Base-by-base conservation (phyloP, 2,329 filamentous ascomycete species). In the Penicillium vulpinum region DNA sequence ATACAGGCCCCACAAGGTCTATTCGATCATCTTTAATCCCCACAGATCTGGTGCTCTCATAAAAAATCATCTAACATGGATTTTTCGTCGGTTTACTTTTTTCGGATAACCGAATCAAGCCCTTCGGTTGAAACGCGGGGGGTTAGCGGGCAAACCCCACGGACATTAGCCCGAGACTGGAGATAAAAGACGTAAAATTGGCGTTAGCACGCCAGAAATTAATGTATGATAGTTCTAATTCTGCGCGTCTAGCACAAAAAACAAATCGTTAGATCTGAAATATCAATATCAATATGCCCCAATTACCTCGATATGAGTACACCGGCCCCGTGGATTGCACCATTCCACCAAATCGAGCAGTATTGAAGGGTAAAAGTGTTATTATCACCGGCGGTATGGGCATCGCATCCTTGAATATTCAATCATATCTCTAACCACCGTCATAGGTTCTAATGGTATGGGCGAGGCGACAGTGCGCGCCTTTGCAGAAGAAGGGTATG, bases 401-500 rank as follows among this genome's bases (percentile, higher is more conserved):
- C 15, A 24, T 2, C 9, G 6, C 13, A 2, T 26, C 7, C 13
- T 16, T 11, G 28, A 43, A n/a, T 9, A 16, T 43, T 16, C 6
- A n/a, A 26, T 43, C 11, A 1, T 26, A n/a, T 16, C 2, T 15
- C 22, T 43, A 8, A 26, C 8, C 15, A 4, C 22, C n/a, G 22
- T 10, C 16, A 43, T 43, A 43, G 28, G 39, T 26, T 45, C 56
- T n/a, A 54, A 58, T 51, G 51, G 56, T 21, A 58, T 54, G 39
- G 56, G 51, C 9, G 39, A 54, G 26, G 56, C 44, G 22, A 58
- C 45, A 15, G 45, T 29, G 15, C 51, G 45, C 26, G 56, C 56
- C 7, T 58, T 58, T 45, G 39, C 43, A 21, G 44, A 18, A 22
- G 29, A 50, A 39, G 45, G 43, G 43, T 49, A 50, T 33, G 18